Percentiles rank a stretch among this genome's conserved stretches.
Evolutionary conservation across 139 green algal species (phyloP).

Genomic region (Yamagishiella unicocca): DNA sequence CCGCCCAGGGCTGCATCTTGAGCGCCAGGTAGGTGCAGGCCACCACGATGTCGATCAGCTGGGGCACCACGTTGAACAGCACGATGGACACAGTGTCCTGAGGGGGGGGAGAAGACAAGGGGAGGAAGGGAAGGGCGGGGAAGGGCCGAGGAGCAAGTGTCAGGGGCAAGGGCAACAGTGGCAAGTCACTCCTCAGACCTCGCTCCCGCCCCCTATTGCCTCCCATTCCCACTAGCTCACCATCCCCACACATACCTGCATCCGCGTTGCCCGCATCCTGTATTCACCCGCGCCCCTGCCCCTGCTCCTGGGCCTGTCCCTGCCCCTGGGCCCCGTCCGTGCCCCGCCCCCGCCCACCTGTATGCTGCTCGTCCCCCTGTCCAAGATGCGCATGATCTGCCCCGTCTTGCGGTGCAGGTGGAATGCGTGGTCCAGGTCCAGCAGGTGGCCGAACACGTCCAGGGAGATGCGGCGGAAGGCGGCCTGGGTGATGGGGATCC

Average conservation of each 20-base stretch:
- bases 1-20: conserved; percentile 76
- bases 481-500: conserved; percentile 69
- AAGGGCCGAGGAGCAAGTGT: not conserved
- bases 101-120: not conserved
- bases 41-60: conserved; percentile 79
- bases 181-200: not conserved
- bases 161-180: not conserved
- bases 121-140: not conserved
- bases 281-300: not conserved
- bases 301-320: not conserved
- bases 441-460: conserved; percentile 85
- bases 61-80: conserved; percentile 83
- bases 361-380: conserved; percentile 84
- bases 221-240: not conserved
- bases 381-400: conserved; percentile 86
- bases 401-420: conserved; percentile 91
- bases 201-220: not conserved
- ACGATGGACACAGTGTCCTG: conserved; percentile 80
- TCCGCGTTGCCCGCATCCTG: not conserved
- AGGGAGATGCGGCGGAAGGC: conserved; percentile 65
- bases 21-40: conserved; percentile 70
- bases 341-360: conserved; percentile 57
- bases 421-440: conserved; percentile 86
- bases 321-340: no score
- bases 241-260: not conserved